These are phyloP conservation scores for Phytophthora pseudosyringae DNA, from an alignment of 352 stramenopile species.

Conservation along the genomic window DNA sequence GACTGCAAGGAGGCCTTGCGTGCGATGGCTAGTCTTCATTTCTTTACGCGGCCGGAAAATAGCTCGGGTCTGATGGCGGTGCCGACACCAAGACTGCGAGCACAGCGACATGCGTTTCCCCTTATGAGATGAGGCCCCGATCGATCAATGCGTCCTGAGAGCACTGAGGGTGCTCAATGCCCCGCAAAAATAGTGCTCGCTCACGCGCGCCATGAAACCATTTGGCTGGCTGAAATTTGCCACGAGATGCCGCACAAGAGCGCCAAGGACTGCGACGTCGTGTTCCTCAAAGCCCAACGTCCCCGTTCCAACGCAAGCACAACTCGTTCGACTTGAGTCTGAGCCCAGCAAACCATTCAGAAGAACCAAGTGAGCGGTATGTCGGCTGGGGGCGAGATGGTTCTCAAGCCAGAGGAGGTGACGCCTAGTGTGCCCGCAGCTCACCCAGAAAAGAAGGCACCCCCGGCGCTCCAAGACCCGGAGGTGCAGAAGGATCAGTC, in stretches of 20 bases:
- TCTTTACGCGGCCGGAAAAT: conserved; percentile 29
- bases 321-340: conserved; percentile 1
- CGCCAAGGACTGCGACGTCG: conserved; percentile 3
- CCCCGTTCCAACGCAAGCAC: conserved; percentile 9
- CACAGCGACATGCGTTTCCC: conserved; percentile 1
- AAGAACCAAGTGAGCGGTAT: conserved; percentile 13
- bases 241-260: conserved; percentile 12
- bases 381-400: conserved; percentile 15
- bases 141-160: neutral
- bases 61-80: conserved; percentile 4
- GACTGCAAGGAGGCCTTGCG: conserved; percentile 6
- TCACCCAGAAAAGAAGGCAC: conserved; percentile 2
- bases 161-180: neutral
- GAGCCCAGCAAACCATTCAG: neutral
- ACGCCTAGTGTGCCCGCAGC: conserved; percentile 3
- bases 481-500: conserved; percentile 3
- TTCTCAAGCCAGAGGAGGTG: conserved; percentile 22
- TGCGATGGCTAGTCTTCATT: conserved; percentile 11
- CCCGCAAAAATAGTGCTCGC: conserved; percentile 24
- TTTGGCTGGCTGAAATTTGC: neutral
- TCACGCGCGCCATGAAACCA: conserved; percentile 12
- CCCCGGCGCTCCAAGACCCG: conserved; percentile 2
- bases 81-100: neutral
- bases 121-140: neutral
- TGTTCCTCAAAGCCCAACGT: conserved; percentile 19